Evolutionary conservation across 179 eudicot species (phyloP), one percentile per base, ranked within the genome.

Genomic region (Corrigiola litoralis): DNA sequence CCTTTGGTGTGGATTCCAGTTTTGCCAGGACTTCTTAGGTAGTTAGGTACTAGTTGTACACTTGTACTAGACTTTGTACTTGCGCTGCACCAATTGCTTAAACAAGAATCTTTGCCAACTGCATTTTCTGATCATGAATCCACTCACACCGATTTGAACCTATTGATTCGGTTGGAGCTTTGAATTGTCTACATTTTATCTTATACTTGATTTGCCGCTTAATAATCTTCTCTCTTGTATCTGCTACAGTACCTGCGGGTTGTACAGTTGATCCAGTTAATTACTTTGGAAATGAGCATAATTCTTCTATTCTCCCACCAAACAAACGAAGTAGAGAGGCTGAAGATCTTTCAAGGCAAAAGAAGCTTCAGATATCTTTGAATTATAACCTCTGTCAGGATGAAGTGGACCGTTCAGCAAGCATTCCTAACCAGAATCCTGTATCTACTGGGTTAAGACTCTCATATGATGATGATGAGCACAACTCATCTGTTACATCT

Each of bases 381-480:
- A 85, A 84, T 57, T 75, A 83, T 59, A 85, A 82, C 68, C 45
- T 74, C 18, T 81, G 71, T 69, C 77, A 74, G 27, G 89, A 87
- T 55, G 95, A 85, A 74, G 75, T 73, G 38, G 92, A 84, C 42
- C 80, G 82, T 42, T 66, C 82, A 29, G 80, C 80, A 25, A 79
- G 81, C 77, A 83, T 87, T 42, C 87, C 80, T 44, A 85, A 77
- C 71, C 89, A 77, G 55, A 84, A 87, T 58, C 90, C 79, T 10
- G 97, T 92, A 12, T 92, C 97, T 25, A 90, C 95, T 67, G 98
- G 98, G 47, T 79, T 92, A 49, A 82, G 90, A 66, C 79, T 92
- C 54, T 90, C 97, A 9, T 92, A 90, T 52, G 98, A 92, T 63
- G 96, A 92, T 17, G 95, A 92, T 68, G 98, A 87, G 72, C 97